Evolutionary conservation across 2,329 filamentous ascomycete species (phyloP), one percentile per base, ranked within the genome.

Genomic region (Atkinsonella hypoxylon): DNA sequence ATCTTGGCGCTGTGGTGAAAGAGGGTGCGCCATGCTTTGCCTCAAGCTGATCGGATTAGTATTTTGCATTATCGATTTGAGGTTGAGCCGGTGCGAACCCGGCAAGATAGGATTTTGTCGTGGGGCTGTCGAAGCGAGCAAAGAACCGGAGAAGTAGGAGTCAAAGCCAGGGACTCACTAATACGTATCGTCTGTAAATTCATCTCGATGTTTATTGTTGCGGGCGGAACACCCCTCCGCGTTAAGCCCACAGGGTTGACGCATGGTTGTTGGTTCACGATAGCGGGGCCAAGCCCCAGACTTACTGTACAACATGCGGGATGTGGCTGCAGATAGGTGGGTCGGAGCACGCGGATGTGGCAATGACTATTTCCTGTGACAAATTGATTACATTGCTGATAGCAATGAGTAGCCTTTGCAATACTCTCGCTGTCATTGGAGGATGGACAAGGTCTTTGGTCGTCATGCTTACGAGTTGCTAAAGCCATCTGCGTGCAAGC

Each of bases 271-370:
- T 40, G 38, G 38, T 40, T 40, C 13, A 40, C 17, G 38, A 40
- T n/a, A 6, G 13, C 38, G n/a, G 38, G 17, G 38, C 13, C n/a
- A n/a, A 12, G n/a, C 38, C 38, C 38, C 38, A 40, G 38, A 18
- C 17, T n/a, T n/a, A n/a, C 17, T 40, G 12, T 15, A 40, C 38
- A 7, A 15, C 38, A 40, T 15, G 38, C 38, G n/a, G n/a, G 38
- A 40, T 40, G 38, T 40, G 38, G 38, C 38, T 32, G 38, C 8
- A 41, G 50, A 55, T 48, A 58, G 54, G 36, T 47, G 43, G 30
- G 50, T 54, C 12, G 50, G 15, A 41, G 58, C 32, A 57, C 61
- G 52, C 56, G 59, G 43, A 56, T 32, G 55, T 12, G 51, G 15
- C n/a, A 46, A 52, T 45, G 62, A 64, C 38, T 15, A 15, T 40